These are phyloP conservation scores for Nicotiana sylvestris DNA, from an alignment of 257 asterid genomes.

Conservation along the genomic window DNA sequence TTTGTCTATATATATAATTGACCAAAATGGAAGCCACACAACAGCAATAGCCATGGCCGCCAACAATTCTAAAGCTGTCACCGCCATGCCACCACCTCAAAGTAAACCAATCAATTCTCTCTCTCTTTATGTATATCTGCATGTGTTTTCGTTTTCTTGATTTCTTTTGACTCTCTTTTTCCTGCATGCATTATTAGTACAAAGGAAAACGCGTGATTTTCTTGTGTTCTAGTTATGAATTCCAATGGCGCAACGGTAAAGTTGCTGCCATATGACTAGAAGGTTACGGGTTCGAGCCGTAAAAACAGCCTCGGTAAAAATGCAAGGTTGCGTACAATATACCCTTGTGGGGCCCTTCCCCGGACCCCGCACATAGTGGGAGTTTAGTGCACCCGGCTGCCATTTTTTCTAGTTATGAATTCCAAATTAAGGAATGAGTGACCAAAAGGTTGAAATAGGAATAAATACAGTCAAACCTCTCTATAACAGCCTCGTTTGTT, in stretches of 20 bases:
- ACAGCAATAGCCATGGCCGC: not conserved
- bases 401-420: too few relatives aligned
- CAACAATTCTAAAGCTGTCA: conserved; percentile 1
- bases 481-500: too few relatives aligned
- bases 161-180: too few relatives aligned
- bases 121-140: not conserved
- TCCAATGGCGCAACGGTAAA: too few relatives aligned
- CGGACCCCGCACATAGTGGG: rapidly evolving
- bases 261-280: too few relatives aligned
- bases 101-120: not conserved
- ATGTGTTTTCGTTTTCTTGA: not conserved
- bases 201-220: not conserved
- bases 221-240: too few relatives aligned
- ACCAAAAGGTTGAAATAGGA: not conserved
- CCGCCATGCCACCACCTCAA: conserved; percentile 2
- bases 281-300: too few relatives aligned
- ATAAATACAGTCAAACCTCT: too few relatives aligned
- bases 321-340: too few relatives aligned
- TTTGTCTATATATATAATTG: not conserved
- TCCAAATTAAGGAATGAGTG: not conserved
- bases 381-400: too few relatives aligned
- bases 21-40: not conserved
- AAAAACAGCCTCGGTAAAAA: rapidly evolving
- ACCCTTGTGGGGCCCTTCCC: too few relatives aligned
- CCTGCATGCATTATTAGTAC: too few relatives aligned